phyloP scores from a whole-genome alignment of 202 grass and related monocot genomes.

The Cymbopogon flexuosus region DNA sequence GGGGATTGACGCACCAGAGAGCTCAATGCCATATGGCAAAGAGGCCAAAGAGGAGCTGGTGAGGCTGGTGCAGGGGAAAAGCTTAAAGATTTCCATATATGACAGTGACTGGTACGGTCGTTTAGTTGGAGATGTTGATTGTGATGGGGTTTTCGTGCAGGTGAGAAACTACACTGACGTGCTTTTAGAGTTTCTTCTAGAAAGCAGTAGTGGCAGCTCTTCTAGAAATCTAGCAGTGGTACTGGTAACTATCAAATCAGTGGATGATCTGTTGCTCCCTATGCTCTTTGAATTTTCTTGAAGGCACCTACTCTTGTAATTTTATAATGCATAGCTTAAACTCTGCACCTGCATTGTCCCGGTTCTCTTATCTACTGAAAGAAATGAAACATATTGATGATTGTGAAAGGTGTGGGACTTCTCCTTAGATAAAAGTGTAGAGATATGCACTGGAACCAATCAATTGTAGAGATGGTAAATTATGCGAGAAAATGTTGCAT shows the following conservation, averaged over 20 bases:
- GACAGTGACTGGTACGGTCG: conserved; percentile 57
- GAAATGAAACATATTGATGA: neutral
- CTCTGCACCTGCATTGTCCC: neutral
- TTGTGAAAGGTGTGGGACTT: neutral
- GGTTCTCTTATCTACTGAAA: neutral
- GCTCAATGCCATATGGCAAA: conserved; percentile 73
- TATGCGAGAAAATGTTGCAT: neutral
- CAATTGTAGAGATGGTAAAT: neutral
- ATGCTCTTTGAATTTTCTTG: neutral
- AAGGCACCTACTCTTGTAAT: neutral
- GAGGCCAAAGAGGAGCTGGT: conserved; percentile 71
- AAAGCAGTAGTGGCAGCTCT: neutral
- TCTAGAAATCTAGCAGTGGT: neutral
- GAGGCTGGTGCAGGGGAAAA: conserved; percentile 58
- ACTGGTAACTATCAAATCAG: neutral
- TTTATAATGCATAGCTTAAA: conserved; percentile 20
- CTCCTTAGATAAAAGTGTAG: neutral
- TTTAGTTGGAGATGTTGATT: conserved; percentile 68
- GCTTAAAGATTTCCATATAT: conserved; percentile 50
- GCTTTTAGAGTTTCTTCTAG: neutral
- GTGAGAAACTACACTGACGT: conserved; percentile 27
- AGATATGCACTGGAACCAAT: neutral
- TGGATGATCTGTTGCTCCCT: neutral
- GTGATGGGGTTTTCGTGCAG: conserved; percentile 59
- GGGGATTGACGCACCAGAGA: conserved; percentile 85